Evolutionary conservation across 768 basidiomycete genomes (phyloP).

Genomic region (Agaricus blazei): DNA sequence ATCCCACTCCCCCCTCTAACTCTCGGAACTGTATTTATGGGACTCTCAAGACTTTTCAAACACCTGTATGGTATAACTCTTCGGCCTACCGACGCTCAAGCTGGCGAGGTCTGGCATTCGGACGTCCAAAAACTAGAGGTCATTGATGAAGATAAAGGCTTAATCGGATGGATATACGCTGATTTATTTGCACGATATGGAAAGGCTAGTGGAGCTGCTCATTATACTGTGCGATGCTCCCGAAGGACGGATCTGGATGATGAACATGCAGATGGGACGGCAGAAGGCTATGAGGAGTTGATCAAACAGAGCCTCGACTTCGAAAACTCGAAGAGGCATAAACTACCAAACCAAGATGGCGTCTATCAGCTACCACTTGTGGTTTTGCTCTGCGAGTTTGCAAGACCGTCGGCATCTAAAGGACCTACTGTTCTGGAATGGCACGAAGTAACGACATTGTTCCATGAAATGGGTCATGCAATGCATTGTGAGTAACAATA

Average conservation of each 20-base stretch:
- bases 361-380: slow-evolving; percentile 87
- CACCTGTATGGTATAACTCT: slow-evolving; percentile 84
- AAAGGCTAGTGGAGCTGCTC: slow-evolving; percentile 89
- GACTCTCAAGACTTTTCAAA: slow-evolving; percentile 83
- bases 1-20: slow-evolving; percentile 72
- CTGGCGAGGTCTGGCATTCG: slow-evolving; percentile 86
- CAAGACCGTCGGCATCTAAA: slow-evolving; percentile 49
- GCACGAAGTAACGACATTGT: slow-evolving; percentile 91
- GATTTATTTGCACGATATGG: slow-evolving; percentile 84
- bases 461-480: slow-evolving; percentile 99
- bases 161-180: slow-evolving; percentile 93
- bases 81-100: slow-evolving; percentile 58
- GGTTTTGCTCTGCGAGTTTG: slow-evolving; percentile 87
- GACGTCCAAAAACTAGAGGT: slow-evolving; percentile 92
- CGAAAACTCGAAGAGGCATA: slow-evolving; percentile 56
- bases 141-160: slow-evolving; percentile 79
- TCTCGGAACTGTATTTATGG: slow-evolving; percentile 88
- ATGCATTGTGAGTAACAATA: slow-evolving; percentile 82
- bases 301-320: slow-evolving; percentile 54
- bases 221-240: slow-evolving; percentile 96
- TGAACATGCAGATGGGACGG: slow-evolving; percentile 52
- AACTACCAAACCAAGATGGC: slow-evolving; percentile 57
- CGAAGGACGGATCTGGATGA: slow-evolving; percentile 92
- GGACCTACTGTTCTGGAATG: slow-evolving; percentile 78
- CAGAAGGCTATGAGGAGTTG: slow-evolving; percentile 32